Evolutionary conservation across 495 filamentous ascomycete genomes (phyloP).

Genomic region (Hypoxylon fuscum): DNA sequence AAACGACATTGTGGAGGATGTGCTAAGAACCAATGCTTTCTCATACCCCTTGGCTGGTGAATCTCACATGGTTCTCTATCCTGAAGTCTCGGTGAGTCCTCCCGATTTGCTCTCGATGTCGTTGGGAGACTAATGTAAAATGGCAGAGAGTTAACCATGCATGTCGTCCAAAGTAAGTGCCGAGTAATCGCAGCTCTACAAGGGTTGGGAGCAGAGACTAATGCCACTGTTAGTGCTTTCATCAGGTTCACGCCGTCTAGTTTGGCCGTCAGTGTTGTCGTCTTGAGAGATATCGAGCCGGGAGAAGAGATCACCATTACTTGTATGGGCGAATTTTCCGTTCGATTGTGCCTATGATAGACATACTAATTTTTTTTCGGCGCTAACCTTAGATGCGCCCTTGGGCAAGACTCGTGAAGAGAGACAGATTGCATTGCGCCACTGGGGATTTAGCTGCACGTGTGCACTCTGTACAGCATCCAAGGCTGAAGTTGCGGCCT

Average conservation of each 20-base stretch:
- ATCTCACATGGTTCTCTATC: constrained; percentile 50
- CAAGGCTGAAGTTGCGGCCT: constrained; percentile 39
- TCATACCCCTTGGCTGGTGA: constrained; percentile 40
- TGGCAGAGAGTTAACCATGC: constrained; percentile 53
- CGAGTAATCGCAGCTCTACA: background rate
- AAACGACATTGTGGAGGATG: constrained; percentile 50
- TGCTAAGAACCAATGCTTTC: constrained; percentile 54
- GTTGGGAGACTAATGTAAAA: background rate
- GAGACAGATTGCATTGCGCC: constrained; percentile 39
- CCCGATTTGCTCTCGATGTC: background rate
- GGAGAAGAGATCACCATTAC: constrained; percentile 54
- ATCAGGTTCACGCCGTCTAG: constrained; percentile 47
- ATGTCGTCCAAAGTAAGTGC: constrained; percentile 51
- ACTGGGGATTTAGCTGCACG: constrained; percentile 51
- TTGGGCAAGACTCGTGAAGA: constrained; percentile 43
- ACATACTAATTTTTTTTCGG: background rate
- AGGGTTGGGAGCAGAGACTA: constrained; percentile 7
- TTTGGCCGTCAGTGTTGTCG: constrained; percentile 46
- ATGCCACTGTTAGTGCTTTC: constrained; percentile 44
- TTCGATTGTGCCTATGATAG: no score
- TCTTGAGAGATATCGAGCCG: constrained; percentile 46
- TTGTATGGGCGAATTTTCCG: constrained; percentile 37
- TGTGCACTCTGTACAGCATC: constrained; percentile 50
- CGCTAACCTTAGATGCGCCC: constrained; percentile 37
- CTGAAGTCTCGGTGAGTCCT: constrained; percentile 46